Evolutionary conservation across 2,329 filamentous ascomycete genomes (phyloP).

Genomic region (Fusarium scirpi): DNA sequence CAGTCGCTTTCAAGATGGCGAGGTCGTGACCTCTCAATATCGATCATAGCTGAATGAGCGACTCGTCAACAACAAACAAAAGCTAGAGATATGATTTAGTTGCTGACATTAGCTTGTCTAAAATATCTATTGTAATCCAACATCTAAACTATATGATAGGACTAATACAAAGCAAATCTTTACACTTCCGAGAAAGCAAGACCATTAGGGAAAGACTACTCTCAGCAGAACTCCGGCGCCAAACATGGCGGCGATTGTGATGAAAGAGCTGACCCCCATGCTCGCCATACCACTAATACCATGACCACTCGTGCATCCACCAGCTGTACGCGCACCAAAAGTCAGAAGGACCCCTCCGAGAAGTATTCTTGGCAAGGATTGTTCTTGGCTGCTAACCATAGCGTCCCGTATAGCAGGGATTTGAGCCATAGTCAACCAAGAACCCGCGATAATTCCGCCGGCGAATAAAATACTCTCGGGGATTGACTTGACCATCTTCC

Average conservation of each 20-base stretch:
- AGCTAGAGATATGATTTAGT: too few species aligned
- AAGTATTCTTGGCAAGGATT: neutral
- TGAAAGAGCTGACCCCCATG: conserved; percentile 18
- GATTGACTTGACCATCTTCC: neutral
- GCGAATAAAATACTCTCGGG: conserved; percentile 12
- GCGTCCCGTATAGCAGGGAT: conserved; percentile 7
- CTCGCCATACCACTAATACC: conserved; percentile 25
- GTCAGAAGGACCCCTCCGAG: neutral
- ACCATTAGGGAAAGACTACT: fast-evolving
- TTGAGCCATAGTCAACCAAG: conserved; percentile 3
- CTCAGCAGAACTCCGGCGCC: neutral
- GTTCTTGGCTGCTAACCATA: neutral
- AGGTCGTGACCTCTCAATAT: too few species aligned
- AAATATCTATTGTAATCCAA: fast-evolving
- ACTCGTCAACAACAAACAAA: too few species aligned
- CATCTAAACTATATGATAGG: neutral
- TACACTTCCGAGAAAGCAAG: too few species aligned
- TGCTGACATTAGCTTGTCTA: neutral
- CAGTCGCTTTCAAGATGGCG: too few species aligned
- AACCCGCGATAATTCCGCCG: conserved; percentile 4
- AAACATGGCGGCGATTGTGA: conserved; percentile 12
- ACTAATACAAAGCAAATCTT: fast-evolving
- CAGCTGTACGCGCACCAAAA: conserved; percentile 16
- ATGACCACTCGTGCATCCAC: conserved; percentile 24
- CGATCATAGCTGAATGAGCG: too few species aligned